These are phyloP conservation scores for Boletus sp. DNA, from an alignment of 768 basidiomycete genomes.

Conservation along the genomic window DNA sequence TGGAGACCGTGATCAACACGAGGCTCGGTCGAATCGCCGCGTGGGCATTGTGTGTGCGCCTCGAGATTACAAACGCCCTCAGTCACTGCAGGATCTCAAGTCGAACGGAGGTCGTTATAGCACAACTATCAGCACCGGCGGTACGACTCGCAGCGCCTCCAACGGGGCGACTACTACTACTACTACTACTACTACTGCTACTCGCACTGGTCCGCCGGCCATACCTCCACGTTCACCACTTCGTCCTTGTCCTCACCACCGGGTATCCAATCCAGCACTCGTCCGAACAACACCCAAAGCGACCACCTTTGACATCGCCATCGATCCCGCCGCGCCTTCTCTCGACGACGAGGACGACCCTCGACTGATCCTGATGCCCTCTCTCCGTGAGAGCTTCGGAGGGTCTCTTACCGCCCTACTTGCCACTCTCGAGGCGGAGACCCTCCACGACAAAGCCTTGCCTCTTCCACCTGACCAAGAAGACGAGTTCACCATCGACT, in stretches of 20 bases:
- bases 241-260: slow-evolving; percentile 26
- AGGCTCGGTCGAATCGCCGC: slow-evolving; percentile 44
- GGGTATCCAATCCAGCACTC: slow-evolving; percentile 9
- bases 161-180: slow-evolving; percentile 6
- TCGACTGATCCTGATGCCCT: slow-evolving; percentile 26
- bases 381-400: slow-evolving; percentile 32
- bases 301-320: background rate
- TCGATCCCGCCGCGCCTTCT: background rate
- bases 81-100: slow-evolving; percentile 30
- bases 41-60: slow-evolving; percentile 40
- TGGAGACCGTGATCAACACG: slow-evolving; percentile 22
- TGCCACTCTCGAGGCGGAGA: slow-evolving; percentile 30
- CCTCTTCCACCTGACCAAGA: slow-evolving; percentile 31
- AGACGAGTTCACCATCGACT: slow-evolving; percentile 20
- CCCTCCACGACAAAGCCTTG: slow-evolving; percentile 31
- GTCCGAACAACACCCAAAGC: slow-evolving; percentile 10
- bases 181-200: background rate
- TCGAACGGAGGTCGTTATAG: slow-evolving; percentile 10
- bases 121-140: slow-evolving; percentile 11
- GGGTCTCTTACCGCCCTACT: slow-evolving; percentile 33
- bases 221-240: slow-evolving; percentile 34
- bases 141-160: slow-evolving; percentile 3
- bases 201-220: slow-evolving; percentile 16
- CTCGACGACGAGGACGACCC: slow-evolving; percentile 15
- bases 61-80: slow-evolving; percentile 35